Evolutionary conservation across 805 yeast genomes (phyloP).

Genomic region (Kluyveromyces lactis): DNA sequence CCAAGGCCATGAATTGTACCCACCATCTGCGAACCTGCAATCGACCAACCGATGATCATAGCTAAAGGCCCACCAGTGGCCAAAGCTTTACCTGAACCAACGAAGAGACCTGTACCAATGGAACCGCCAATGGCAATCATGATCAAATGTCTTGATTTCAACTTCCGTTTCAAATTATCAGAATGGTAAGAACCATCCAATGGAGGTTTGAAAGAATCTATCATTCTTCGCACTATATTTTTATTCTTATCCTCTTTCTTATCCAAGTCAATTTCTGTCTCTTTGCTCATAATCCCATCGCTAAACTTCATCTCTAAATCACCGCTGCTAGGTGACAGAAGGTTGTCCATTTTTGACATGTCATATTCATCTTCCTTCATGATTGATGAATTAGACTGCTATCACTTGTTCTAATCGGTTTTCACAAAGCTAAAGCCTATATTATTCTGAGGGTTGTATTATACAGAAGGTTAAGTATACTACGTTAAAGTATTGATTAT

Average conservation of each 20-base stretch:
- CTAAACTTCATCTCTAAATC: slow-evolving; percentile 3
- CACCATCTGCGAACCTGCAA: slow-evolving; percentile 46
- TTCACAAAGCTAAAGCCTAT: no score
- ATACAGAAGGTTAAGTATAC: no score
- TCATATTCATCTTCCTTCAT: no score
- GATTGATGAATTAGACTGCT: no score
- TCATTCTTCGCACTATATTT: slow-evolving; percentile 8
- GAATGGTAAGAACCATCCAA: slow-evolving; percentile 12
- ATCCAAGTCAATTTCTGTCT: neutral
- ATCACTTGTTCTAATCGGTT: no score
- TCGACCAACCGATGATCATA: slow-evolving; percentile 38
- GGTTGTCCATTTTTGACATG: neutral
- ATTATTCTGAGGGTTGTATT: no score
- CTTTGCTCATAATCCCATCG: slow-evolving; percentile 1
- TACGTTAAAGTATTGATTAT: no score
- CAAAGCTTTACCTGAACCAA: slow-evolving; percentile 45
- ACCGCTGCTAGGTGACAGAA: neutral
- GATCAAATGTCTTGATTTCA: slow-evolving; percentile 59
- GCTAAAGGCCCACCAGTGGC: slow-evolving; percentile 46
- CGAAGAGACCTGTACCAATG: slow-evolving; percentile 62
- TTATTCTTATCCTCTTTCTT: neutral
- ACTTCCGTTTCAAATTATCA: slow-evolving; percentile 29
- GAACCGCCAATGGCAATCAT: slow-evolving; percentile 77
- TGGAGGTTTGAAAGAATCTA: slow-evolving; percentile 15
- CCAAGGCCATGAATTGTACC: slow-evolving; percentile 46